Conservation (phyloP, 1,284 basidiomycete genomes). For the Ganoderma lucidum region DNA sequence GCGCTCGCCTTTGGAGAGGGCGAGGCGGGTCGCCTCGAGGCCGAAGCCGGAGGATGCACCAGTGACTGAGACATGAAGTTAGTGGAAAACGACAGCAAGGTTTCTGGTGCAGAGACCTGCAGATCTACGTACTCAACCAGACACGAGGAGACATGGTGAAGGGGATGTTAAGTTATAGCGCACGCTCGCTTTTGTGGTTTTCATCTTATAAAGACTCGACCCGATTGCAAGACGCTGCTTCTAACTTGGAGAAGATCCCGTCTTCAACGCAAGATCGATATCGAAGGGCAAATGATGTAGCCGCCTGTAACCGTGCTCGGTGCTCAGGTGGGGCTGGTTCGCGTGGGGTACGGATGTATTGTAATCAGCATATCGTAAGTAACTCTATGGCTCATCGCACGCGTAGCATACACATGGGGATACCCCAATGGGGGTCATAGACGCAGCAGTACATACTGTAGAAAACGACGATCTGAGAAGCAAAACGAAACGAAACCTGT, state of each 20-base stretch:
- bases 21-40: slow-evolving; percentile 34
- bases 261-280: too few species aligned
- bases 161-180: not conserved
- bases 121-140: slow-evolving; percentile 31
- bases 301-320: not conserved
- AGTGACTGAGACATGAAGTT: slow-evolving; percentile 35
- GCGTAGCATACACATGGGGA: not conserved
- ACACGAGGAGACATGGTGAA: slow-evolving; percentile 22
- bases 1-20: slow-evolving; percentile 41
- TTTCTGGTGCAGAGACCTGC: too few species aligned
- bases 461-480: too few species aligned
- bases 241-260: too few species aligned
- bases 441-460: too few species aligned
- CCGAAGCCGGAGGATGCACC: slow-evolving; percentile 45
- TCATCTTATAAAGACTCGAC: too few species aligned
- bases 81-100: not conserved
- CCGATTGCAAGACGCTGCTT: too few species aligned
- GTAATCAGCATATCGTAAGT: not conserved
- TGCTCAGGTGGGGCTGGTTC: not conserved
- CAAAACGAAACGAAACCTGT: too few species aligned
- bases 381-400: not conserved
- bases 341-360: not conserved
- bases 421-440: not conserved
- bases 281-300: too few species aligned
- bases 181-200: too few species aligned